Conservation (phyloP, 192 early-diverging fungal genomes). For the Coemansia furcata region DNA sequence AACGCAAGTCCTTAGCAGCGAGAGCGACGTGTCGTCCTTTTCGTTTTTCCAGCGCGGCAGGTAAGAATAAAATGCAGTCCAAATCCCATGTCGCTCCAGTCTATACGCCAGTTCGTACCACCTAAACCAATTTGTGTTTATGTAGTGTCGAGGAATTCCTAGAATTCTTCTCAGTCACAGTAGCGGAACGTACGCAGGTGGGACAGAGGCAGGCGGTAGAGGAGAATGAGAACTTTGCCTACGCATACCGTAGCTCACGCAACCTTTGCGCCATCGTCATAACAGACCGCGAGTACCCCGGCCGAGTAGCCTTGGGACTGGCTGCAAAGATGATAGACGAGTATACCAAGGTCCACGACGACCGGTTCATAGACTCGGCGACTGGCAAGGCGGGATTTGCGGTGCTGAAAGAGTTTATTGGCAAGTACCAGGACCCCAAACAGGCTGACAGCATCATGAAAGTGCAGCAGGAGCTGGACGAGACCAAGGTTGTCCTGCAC, state of each 20-base stretch:
- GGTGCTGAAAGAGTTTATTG: constrained; percentile 68
- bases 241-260: constrained; percentile 72
- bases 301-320: constrained; percentile 82
- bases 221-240: constrained; percentile 75
- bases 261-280: constrained; percentile 76
- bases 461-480: constrained; percentile 94
- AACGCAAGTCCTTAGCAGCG: constrained; percentile 56
- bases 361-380: constrained; percentile 34
- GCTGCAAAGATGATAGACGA: constrained; percentile 86
- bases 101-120: too few relatives aligned
- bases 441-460: constrained; percentile 88
- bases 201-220: constrained; percentile 81
- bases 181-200: constrained; percentile 77
- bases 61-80: constrained; percentile 35
- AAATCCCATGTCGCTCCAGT: background rate
- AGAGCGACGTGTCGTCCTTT: constrained; percentile 75
- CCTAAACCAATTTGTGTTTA: too few relatives aligned
- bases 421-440: constrained; percentile 88
- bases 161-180: constrained; percentile 78
- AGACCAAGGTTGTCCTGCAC: constrained; percentile 93
- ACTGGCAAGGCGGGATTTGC: constrained; percentile 59
- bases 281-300: constrained; percentile 86
- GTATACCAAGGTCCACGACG: constrained; percentile 63
- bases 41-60: constrained; percentile 84
- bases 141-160: constrained; percentile 83